A percentile compares a stretch with the other conserved stretches of the same genome.
Evolutionary conservation across 306 rosid species (phyloP).

Genomic region (Herpetospermum pedunculosum): DNA sequence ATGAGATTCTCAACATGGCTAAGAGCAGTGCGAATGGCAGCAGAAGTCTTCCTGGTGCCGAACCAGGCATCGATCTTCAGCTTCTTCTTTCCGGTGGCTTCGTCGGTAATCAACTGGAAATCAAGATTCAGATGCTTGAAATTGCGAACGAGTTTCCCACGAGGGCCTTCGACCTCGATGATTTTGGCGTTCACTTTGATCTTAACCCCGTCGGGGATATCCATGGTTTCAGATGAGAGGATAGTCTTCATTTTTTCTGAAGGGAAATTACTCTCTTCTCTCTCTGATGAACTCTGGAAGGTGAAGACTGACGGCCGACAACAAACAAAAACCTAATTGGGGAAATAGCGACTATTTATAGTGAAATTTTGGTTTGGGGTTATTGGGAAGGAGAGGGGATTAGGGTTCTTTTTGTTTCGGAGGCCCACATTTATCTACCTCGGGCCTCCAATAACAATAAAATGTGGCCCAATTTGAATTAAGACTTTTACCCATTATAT

Average conservation of each 20-base stretch:
- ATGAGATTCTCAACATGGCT: constrained; percentile 71
- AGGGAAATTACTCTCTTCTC: background rate
- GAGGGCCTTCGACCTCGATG: constrained; percentile 69
- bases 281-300: background rate
- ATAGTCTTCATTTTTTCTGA: constrained; percentile 57
- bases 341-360: background rate
- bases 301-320: background rate
- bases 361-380: background rate
- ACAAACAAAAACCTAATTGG: background rate
- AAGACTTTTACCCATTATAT: no score
- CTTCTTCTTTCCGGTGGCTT: constrained; percentile 37
- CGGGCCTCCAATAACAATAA: background rate
- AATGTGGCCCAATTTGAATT: background rate
- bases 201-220: constrained; percentile 68
- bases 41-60: constrained; percentile 64
- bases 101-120: constrained; percentile 51
- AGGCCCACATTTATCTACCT: background rate
- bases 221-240: constrained; percentile 62
- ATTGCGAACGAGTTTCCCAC: constrained; percentile 55
- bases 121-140: constrained; percentile 76
- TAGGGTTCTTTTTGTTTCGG: background rate
- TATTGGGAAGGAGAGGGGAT: background rate
- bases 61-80: constrained; percentile 72
- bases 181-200: constrained; percentile 72
- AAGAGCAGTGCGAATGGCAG: constrained; percentile 75